Base-by-base conservation (phyloP, 768 basidiomycete genomes). In the Boletus rex-veris region DNA sequence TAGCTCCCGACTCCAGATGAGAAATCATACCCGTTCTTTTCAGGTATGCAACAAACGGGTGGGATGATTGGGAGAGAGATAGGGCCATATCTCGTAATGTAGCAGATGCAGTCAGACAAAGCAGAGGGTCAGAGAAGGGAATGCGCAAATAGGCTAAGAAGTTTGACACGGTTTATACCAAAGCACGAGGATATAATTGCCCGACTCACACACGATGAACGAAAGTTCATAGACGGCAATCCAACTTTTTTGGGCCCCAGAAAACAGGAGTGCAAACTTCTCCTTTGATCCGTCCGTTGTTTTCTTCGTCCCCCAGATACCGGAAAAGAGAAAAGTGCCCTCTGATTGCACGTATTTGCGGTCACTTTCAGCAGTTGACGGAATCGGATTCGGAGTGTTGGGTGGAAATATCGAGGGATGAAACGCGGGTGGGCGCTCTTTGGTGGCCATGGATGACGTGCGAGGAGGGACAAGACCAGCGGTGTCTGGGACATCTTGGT, bases 61-160 rank as follows among this genome's bases (percentile, higher is more conserved):
- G 60, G 30, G 74, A 61, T 6, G 69, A 66, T 7, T 78, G 70
- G 3, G 77, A 79, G 12, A 77, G 60, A 14, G 77, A 69, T 7
- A 89, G 66, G 0, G 86, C 81, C 61, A 84, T 89, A 21, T 95
- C 91, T 45, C 93, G 81, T n/a, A 96, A 73, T 1, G 93, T 97
- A n/a, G 85, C 79, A 3, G 90, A 92, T 4, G 86, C 78, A 1
- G 93, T 97, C 28, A 97, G 71, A 62, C 88, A 92, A 26, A 97
- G 78, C 11, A 96, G 69, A 10, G 93, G 93, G 55, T 93, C 83
- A 3, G 74, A 62, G 45, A 87, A 80, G 33, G 78, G 75, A 15
- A 92, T 82, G 31, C 84, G 80, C 28, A 93, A 71, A 66, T 86
- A 94, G 0, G 88, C 92, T 94, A 58, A 30, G 7, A 55, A 58